Base-by-base conservation (phyloP, 1,139 yeast genomes). In the Yamadazyma triangularis region DNA sequence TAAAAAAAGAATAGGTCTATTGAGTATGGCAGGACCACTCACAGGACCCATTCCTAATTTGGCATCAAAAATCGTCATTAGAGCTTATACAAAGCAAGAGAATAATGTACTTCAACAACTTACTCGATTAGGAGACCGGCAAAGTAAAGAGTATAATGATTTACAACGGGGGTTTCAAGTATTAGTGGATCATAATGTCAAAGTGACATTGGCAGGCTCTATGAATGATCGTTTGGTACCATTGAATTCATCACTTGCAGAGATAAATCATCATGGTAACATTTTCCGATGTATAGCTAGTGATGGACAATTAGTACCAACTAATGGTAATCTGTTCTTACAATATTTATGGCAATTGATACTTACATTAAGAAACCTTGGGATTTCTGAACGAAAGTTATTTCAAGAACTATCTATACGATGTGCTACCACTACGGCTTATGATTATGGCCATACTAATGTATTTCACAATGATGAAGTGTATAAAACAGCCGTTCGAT, bases 171-270 rank as follows among this genome's bases (percentile, higher is more conserved):
- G 64, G 25, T 39, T 71, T 44, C 50, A 53, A 14, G 44, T 45
- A 1, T 42, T 76, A 15, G 42, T 70, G 4, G 43, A 51, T 2
- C 36, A 51, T 22, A 68, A 74, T 40, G 76, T 73, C 24, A 77
- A 76, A 41, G 37, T 77, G 2, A 66, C 76, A 0, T 57, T 77
- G 25, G 48, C 65, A 15, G 80, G 77, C 0, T 56, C 77, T 1
- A 41, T 64, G 2, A 57, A 59, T 50, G 98, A 91, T 53, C 97
- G 87, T 53, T 56, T 91, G 41, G 95, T 91, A 2, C 97, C 98
- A 2, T 38, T 74, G 14, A 54, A 54, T 38, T 62, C 77, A 1
- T 50, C 79, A 2, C 49, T 77, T 30, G 70, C 61, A n/a, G 38
- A 58, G 13, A 64, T 68, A 21, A 51, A 61, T 22, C 41, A 51